Evolutionary conservation across 139 green algal genomes (phyloP).

Genomic region (Astrephomene gubernaculifera): DNA sequence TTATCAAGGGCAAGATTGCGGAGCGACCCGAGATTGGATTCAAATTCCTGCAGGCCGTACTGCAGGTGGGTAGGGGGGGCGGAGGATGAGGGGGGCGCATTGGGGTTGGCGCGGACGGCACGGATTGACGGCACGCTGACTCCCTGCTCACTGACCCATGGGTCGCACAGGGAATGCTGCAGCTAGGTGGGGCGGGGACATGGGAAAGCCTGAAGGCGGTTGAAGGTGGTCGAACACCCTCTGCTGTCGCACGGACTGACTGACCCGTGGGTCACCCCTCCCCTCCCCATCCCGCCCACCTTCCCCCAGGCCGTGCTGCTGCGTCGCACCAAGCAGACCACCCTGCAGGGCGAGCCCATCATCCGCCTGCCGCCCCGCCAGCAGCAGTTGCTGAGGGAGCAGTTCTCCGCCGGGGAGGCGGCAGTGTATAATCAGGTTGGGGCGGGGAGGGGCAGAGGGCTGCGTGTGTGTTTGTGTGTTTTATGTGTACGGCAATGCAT

Average conservation of each 20-base stretch:
- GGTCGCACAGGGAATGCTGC: too few relatives aligned
- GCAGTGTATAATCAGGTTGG: conserved; percentile 73
- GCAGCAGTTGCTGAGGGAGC: conserved; percentile 60
- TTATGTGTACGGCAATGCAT: too few relatives aligned
- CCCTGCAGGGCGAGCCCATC: conserved; percentile 80
- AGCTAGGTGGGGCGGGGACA: too few relatives aligned
- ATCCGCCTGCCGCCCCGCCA: conserved; percentile 72
- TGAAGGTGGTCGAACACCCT: too few relatives aligned
- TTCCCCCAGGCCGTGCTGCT: conserved; percentile 73
- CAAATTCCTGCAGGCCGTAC: conserved; percentile 65
- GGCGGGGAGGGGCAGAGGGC: not conserved
- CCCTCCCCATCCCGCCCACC: not conserved
- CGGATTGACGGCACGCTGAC: too few relatives aligned
- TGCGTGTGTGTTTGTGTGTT: too few relatives aligned
- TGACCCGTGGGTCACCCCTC: too few relatives aligned
- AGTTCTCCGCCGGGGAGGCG: conserved; percentile 70
- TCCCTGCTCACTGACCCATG: too few relatives aligned
- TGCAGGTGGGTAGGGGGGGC: conserved; percentile 57
- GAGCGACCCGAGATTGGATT: conserved; percentile 53
- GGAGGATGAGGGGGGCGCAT: too few relatives aligned
- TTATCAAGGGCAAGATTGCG: conserved; percentile 71
- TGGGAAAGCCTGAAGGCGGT: too few relatives aligned
- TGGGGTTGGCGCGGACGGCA: too few relatives aligned
- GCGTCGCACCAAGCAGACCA: conserved; percentile 84
- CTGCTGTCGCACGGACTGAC: too few relatives aligned